phyloP scores from a whole-genome alignment of 805 yeast species.

The Metahyphopichia silvanorum region DNA sequence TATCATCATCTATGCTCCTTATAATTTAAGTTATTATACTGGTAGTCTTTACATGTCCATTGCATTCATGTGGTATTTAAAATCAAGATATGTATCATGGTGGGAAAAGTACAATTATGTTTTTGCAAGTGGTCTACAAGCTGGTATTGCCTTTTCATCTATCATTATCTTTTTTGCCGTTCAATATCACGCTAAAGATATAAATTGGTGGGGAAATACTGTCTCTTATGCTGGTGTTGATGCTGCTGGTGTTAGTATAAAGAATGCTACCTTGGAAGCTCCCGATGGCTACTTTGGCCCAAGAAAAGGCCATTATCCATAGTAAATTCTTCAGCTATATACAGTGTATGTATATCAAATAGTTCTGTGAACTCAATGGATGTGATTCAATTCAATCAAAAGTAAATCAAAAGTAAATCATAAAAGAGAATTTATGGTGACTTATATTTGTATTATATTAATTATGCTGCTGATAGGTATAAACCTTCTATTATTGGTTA shows the following conservation, averaged over 20 bases:
- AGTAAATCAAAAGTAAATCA: too few species aligned
- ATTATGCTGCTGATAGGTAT: too few species aligned
- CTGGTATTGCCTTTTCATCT: conserved; percentile 33
- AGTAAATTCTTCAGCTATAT: too few species aligned
- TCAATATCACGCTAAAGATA: conserved; percentile 24
- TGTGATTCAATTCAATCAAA: too few species aligned
- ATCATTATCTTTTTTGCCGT: conserved; percentile 37
- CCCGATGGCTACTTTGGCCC: conserved; percentile 38
- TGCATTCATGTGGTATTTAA: conserved; percentile 27
- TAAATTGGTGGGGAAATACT: conserved; percentile 31
- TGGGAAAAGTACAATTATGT: conserved; percentile 36
- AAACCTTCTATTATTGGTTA: too few species aligned
- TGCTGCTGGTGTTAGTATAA: background rate
- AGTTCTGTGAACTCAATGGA: too few species aligned
- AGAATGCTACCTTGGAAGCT: conserved; percentile 11
- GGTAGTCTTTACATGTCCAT: conserved; percentile 23
- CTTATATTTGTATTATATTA: too few species aligned
- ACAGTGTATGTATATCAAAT: too few species aligned
- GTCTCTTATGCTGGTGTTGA: conserved; percentile 10
- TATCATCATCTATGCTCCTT: conserved; percentile 27
- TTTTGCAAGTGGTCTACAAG: conserved; percentile 25
- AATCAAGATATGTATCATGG: conserved; percentile 23
- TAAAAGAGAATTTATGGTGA: too few species aligned
- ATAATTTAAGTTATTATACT: conserved; percentile 28
- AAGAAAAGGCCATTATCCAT: conserved; percentile 12